These are phyloP conservation scores for Micractinium conductrix DNA, from an alignment of 139 green algal species.

Conservation along the genomic window DNA sequence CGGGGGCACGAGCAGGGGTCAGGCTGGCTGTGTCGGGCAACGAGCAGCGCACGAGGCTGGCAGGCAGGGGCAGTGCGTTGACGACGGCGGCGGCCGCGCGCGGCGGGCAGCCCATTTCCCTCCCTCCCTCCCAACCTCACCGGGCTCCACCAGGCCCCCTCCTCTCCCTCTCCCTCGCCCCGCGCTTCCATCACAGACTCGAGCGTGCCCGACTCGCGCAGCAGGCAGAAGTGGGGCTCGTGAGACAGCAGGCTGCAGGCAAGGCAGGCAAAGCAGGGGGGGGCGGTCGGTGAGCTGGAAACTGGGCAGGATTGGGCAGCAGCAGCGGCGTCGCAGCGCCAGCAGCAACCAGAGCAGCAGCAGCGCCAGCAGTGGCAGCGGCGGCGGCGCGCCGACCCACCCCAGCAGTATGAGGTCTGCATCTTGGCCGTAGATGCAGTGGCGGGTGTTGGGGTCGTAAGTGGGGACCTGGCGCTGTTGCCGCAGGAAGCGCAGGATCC, in stretches of 20 bases:
- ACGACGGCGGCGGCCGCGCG: too few relatives aligned
- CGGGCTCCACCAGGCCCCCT: conserved; percentile 16
- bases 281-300: too few relatives aligned
- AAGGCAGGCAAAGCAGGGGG: too few relatives aligned
- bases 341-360: background rate
- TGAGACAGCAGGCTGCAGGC: conserved; percentile 53
- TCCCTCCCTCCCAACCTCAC: conserved; percentile 1
- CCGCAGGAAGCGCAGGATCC: conserved; percentile 64
- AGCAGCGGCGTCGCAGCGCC: too few relatives aligned
- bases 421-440: conserved; percentile 76
- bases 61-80: too few relatives aligned
- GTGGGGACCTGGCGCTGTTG: conserved; percentile 51
- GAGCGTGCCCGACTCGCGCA: conserved; percentile 41
- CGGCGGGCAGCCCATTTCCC: too few relatives aligned
- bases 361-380: too few relatives aligned
- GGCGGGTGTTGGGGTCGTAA: conserved; percentile 72
- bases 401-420: conserved; percentile 78
- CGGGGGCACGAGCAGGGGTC: background rate
- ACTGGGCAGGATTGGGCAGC: too few relatives aligned
- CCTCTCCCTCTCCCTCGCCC: background rate
- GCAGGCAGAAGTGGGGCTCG: conserved; percentile 74
- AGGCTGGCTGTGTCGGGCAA: background rate
- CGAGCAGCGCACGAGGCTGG: too few relatives aligned
- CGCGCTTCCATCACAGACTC: conserved; percentile 22
- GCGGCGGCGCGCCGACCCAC: background rate